Percentiles rank a stretch among this genome's conserved stretches.
These are phyloP conservation scores for Megacollybia platyphylla DNA, from an alignment of 1,284 basidiomycete genomes.

Conservation along the genomic window DNA sequence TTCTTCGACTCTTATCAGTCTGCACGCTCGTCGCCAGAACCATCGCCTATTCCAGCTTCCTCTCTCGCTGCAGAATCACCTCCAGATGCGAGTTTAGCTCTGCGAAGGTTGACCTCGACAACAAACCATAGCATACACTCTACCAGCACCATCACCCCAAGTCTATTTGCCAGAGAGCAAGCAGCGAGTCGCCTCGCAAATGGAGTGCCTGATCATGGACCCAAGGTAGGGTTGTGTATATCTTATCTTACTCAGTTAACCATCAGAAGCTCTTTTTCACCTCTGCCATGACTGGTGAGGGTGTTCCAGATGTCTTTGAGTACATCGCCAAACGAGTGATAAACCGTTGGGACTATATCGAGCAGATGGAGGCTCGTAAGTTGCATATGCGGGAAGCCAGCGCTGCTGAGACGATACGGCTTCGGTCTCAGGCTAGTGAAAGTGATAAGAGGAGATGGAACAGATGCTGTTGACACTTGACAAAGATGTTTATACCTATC, in stretches of 20 bases:
- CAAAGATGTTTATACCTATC: no score
- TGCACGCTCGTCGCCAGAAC: conserved; percentile 46
- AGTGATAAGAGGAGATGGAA: neutral
- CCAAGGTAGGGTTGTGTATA: conserved; percentile 1
- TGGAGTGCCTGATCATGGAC: conserved; percentile 10
- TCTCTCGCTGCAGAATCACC: conserved; percentile 11
- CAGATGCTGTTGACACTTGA: neutral
- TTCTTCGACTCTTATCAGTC: conserved; percentile 31
- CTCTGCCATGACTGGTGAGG: conserved; percentile 61
- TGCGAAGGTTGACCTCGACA: neutral
- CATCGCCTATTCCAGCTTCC: conserved; percentile 17
- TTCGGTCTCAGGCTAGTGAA: neutral
- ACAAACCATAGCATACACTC: conserved; percentile 3
- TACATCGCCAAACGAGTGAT: conserved; percentile 53
- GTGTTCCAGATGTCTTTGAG: conserved; percentile 57
- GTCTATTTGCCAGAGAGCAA: conserved; percentile 1
- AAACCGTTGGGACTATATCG: conserved; percentile 49
- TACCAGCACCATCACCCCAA: conserved; percentile 5
- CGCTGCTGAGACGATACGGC: neutral
- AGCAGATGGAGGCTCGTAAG: conserved; percentile 19
- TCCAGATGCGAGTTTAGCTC: neutral
- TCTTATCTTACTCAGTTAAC: conserved; percentile 22
- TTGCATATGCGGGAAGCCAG: conserved; percentile 8
- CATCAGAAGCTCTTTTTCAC: conserved; percentile 55
- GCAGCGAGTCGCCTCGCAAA: neutral